These are phyloP conservation scores for Pyrenula massariospora DNA, from an alignment of 495 filamentous ascomycete genomes.

Conservation along the genomic window DNA sequence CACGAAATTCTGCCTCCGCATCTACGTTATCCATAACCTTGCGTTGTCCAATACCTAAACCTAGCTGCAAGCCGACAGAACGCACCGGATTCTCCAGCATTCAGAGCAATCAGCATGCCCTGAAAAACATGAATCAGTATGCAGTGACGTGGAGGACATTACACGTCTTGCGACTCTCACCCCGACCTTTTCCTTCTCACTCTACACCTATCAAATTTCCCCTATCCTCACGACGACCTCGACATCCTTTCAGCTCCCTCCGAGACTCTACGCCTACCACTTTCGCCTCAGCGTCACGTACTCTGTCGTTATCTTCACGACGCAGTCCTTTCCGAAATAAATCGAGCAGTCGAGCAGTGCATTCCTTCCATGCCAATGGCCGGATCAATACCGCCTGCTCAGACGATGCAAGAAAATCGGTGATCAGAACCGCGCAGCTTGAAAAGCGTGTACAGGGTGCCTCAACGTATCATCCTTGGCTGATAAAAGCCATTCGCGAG, in stretches of 20 bases:
- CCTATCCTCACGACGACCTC: not conserved
- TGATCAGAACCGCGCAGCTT: not conserved
- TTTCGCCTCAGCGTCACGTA: too few relatives aligned
- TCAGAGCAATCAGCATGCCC: not conserved
- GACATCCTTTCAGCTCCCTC: not conserved
- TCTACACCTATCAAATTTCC: not conserved
- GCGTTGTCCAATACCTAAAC: slow-evolving; percentile 5
- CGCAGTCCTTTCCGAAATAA: too few relatives aligned
- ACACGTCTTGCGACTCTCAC: not conserved
- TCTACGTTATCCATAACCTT: not conserved
- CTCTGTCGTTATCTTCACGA: too few relatives aligned
- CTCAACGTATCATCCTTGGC: too few relatives aligned
- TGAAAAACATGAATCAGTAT: not conserved
- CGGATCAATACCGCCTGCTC: too few relatives aligned
- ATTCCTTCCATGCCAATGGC: too few relatives aligned
- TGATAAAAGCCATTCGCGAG: too few relatives aligned
- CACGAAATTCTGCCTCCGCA: slow-evolving; percentile 15
- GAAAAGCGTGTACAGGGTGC: too few relatives aligned
- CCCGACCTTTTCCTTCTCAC: not conserved
- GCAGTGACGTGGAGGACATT: not conserved
- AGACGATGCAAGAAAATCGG: not conserved
- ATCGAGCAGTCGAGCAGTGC: too few relatives aligned
- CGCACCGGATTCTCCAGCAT: slow-evolving; percentile 2
- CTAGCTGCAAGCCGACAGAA: too few relatives aligned
- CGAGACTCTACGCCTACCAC: too few relatives aligned